Conservation (phyloP, 495 filamentous ascomycete species). For the Xylaria longipes region DNA sequence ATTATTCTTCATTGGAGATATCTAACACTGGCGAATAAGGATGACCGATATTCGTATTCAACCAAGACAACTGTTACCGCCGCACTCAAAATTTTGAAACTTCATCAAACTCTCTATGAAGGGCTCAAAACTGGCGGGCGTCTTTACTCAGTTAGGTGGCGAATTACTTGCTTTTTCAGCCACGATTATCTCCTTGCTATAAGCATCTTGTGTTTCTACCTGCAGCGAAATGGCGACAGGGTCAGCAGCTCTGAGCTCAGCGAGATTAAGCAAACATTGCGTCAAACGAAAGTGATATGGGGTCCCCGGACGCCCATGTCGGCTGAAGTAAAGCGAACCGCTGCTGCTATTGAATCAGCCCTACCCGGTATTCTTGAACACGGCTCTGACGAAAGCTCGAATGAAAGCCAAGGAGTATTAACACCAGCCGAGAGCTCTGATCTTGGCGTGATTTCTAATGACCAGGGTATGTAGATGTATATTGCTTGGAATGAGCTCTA, state of each 20-base stretch:
- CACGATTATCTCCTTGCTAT: constrained; percentile 47
- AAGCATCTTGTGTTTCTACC: constrained; percentile 49
- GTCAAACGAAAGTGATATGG: constrained; percentile 16
- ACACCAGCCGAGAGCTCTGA: constrained; percentile 15
- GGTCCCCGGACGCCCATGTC: constrained; percentile 15
- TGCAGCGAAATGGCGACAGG: constrained; percentile 27
- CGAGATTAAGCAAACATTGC: constrained; percentile 20
- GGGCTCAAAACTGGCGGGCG: constrained; percentile 45
- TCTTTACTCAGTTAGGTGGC: constrained; percentile 42
- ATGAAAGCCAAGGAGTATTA: constrained; percentile 4
- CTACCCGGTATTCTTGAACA: constrained; percentile 15
- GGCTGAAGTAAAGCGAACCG: constrained; percentile 10
- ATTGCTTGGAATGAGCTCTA: too few relatives aligned
- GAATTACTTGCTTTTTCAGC: constrained; percentile 41
- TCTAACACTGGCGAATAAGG: constrained; percentile 37
- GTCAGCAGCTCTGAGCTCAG: constrained; percentile 16
- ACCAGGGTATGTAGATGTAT: constrained; percentile 15
- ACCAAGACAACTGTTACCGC: constrained; percentile 43
- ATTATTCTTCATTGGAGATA: constrained; percentile 44
- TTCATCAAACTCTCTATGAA: constrained; percentile 44
- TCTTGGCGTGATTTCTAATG: neutral
- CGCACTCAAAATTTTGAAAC: constrained; percentile 41
- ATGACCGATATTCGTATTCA: constrained; percentile 45
- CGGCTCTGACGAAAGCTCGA: constrained; percentile 15
- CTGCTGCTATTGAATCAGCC: constrained; percentile 23